Percentiles rank a stretch among this genome's conserved stretches.
These are phyloP conservation scores for Penicillium sp. DNA, from an alignment of 2,329 filamentous ascomycete species.

Conservation along the genomic window DNA sequence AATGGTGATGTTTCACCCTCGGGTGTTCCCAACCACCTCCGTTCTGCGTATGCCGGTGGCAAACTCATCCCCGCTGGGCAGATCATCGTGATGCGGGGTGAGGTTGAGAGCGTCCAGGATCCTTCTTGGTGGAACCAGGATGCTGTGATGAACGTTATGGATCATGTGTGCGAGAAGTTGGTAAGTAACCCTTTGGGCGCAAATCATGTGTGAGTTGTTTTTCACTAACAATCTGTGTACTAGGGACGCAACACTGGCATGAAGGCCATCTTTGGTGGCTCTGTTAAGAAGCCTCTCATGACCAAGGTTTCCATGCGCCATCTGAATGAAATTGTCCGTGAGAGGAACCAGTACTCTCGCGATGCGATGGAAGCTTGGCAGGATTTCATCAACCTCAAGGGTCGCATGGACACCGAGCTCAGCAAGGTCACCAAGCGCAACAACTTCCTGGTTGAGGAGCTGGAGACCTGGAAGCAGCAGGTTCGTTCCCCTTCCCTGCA, in stretches of 20 bases:
- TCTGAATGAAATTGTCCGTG: constrained; percentile 93
- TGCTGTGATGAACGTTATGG: constrained; percentile 90
- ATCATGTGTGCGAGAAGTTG: constrained; percentile 97
- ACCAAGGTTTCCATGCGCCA: constrained; percentile 99
- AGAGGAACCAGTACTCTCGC: constrained; percentile 96
- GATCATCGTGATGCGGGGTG: constrained; percentile 97
- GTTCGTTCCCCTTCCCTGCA: too few species aligned
- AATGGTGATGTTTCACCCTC: constrained; percentile 89
- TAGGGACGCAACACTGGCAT: constrained; percentile 90
- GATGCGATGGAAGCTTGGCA: constrained; percentile 98
- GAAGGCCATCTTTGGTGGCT: constrained; percentile 90
- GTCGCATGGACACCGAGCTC: constrained; percentile 94
- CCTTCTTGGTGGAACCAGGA: constrained; percentile 99
- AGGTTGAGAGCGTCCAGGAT: constrained; percentile 93
- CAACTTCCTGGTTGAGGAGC: constrained; percentile 94
- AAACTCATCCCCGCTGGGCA: constrained; percentile 95
- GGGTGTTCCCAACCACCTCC: constrained; percentile 83
- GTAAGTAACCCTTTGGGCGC: too few species aligned
- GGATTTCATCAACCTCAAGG: constrained; percentile 99
- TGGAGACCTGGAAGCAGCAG: constrained; percentile 98
- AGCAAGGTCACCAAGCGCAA: constrained; percentile 95
- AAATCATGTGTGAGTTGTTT: too few species aligned
- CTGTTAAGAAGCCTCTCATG: constrained; percentile 97
- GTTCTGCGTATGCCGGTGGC: constrained; percentile 90
- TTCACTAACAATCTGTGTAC: constrained; percentile 14